Conservation (phyloP, 108 stramenopile genomes). For the Discostella stelligeroides region DNA sequence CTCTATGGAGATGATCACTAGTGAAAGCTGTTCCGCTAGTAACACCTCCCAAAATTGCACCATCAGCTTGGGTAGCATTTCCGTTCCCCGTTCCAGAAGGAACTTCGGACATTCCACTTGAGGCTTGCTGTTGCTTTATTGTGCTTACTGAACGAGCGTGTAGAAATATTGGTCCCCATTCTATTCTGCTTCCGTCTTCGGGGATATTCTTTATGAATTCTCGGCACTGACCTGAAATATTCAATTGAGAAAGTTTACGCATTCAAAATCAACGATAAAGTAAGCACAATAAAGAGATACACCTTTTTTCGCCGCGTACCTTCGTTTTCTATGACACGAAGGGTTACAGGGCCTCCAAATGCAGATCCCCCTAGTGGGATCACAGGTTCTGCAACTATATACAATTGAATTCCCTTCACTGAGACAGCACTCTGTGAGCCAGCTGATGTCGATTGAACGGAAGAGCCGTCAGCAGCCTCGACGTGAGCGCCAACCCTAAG, state of each 20-base stretch:
- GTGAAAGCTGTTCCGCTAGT: slow-evolving; percentile 63
- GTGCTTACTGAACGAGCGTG: slow-evolving; percentile 83
- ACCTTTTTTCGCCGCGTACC: slow-evolving; percentile 46
- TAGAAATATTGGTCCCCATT: slow-evolving; percentile 80
- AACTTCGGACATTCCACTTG: slow-evolving; percentile 51
- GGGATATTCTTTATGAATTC: slow-evolving; percentile 78
- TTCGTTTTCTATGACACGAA: slow-evolving; percentile 87
- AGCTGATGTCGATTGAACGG: slow-evolving; percentile 21
- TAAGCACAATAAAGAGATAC: not conserved
- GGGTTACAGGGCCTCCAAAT: slow-evolving; percentile 81
- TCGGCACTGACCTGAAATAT: slow-evolving; percentile 46
- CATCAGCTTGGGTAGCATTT: slow-evolving; percentile 12
- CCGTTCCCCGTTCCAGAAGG: slow-evolving; percentile 16
- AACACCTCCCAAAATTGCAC: slow-evolving; percentile 33
- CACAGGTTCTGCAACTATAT: slow-evolving; percentile 79
- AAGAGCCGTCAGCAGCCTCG: slow-evolving; percentile 64
- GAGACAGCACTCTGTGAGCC: slow-evolving; percentile 53
- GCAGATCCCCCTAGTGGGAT: slow-evolving; percentile 80
- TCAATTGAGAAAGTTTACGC: not conserved
- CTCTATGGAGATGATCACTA: slow-evolving; percentile 63
- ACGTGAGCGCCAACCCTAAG: slow-evolving; percentile 84
- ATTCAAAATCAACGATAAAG: not conserved
- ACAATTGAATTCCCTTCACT: slow-evolving; percentile 74
- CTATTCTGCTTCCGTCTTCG: slow-evolving; percentile 78
- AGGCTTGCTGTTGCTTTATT: slow-evolving; percentile 68